Conservation (phyloP, 352 stramenopile species). For the Phytophthora nicotianae region DNA sequence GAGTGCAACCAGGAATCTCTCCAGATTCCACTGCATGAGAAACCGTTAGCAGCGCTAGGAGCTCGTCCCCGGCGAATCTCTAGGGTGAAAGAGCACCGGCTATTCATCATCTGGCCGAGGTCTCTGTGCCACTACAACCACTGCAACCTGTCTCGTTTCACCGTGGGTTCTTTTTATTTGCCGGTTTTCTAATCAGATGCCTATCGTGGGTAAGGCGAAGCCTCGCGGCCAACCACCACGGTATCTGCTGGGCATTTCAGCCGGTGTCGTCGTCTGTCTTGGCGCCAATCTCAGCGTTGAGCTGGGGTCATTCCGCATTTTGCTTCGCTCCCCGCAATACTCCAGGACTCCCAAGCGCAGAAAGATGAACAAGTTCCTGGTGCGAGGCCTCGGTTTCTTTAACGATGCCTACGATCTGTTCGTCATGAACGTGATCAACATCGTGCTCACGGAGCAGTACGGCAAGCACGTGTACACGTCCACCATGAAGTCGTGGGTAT, state of each 20-base stretch:
- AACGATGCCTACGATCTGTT: constrained; percentile 83
- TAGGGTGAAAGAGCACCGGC: constrained; percentile 2
- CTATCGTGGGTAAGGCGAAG: constrained; percentile 16
- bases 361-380: constrained; percentile 68
- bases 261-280: constrained; percentile 6
- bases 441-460: constrained; percentile 81
- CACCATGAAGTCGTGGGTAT: constrained; percentile 63
- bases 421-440: constrained; percentile 83
- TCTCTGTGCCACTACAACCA: constrained; percentile 24
- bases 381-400: constrained; percentile 79
- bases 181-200: constrained; percentile 29
- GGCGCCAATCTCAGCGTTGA: constrained; percentile 2
- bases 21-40: constrained; percentile 14
- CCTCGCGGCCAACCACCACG: constrained; percentile 19
- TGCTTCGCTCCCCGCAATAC: constrained; percentile 16
- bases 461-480: constrained; percentile 65
- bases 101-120: constrained; percentile 17
- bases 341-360: constrained; percentile 36
- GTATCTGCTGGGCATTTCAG: constrained; percentile 14
- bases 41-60: background rate
- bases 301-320: constrained; percentile 31
- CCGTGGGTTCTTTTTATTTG: constrained; percentile 27
- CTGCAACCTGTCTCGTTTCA: constrained; percentile 13
- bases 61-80: constrained; percentile 15
- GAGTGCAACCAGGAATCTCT: constrained; percentile 22